Conservation (phyloP, 2,329 filamentous ascomycete genomes). For the Fusarium sp. region DNA sequence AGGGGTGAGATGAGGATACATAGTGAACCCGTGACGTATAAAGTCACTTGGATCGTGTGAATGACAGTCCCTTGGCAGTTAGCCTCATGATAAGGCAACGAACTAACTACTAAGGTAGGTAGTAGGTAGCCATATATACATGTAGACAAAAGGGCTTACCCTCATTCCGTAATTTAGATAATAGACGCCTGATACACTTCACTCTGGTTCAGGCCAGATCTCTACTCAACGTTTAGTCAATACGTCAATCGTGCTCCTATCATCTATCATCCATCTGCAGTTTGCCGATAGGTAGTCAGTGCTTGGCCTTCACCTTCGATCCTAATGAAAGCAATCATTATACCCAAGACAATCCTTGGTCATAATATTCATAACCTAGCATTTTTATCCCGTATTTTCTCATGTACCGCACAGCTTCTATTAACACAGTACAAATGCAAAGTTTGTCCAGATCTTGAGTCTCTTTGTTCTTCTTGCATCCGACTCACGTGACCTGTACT, state of each 20-base stretch:
- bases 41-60: constrained; percentile 31
- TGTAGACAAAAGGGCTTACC: neutral
- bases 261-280: neutral
- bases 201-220: neutral
- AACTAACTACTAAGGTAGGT: constrained; percentile 6
- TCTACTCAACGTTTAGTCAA: neutral
- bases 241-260: constrained; percentile 3
- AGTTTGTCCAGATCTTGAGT: neutral
- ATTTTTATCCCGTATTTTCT: constrained; percentile 1
- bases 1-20: constrained; percentile 6
- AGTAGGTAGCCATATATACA: neutral
- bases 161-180: neutral
- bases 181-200: neutral
- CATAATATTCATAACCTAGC: neutral
- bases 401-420: constrained; percentile 11
- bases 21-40: constrained; percentile 28
- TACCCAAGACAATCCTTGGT: neutral
- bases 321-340: constrained; percentile 5
- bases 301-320: neutral
- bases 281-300: neutral
- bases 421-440: neutral
- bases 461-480: constrained; percentile 19
- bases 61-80: constrained; percentile 13
- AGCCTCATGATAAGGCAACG: constrained; percentile 21
- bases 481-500: constrained; percentile 41